Base-by-base conservation (phyloP, 305 asterid species). In the Plantago lanceolata region DNA sequence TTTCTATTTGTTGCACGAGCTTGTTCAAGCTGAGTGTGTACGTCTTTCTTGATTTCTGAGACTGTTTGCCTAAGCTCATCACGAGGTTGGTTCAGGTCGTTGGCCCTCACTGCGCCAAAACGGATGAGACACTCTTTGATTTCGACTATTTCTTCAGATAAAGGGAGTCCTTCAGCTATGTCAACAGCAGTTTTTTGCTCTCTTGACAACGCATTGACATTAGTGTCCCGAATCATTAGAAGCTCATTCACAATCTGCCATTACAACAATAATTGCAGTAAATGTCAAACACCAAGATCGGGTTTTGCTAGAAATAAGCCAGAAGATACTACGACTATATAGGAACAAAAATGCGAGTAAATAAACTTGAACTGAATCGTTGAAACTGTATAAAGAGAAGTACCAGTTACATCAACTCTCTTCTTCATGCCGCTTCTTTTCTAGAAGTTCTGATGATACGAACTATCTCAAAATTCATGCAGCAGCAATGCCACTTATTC, bases 171-270 rank as follows among this genome's bases (percentile, higher is more conserved):
- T 76, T 88, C 90, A 3, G 95, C 96, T 63, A 91, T 84, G 83
- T 88, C 95, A 9, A 91, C 83, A 28, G 98, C 90, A 19, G 96
- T 91, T 79, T 88, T 82, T 68, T 82, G 89, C 60, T 84, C 98
- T 76, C 98, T 70, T 43, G 81, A 83, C 62, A 85, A 70, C 35
- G 98, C 96, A 45, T 91, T 88, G 20, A 86, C 96, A 49, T 91
- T 86, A 52, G 83, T 86, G 80, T 86, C 91, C 13, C 85, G 95
- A 57, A 88, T 82, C 71, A 53, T 61, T 37, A 91, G 66, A 73
- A 91, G 73, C 79, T 81, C 94, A 26, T 71, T 74, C 63, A 88
- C 96, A 59, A 91, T 88, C 96, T 91, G 87, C 82, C 73, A 21
- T 12, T 12, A 19, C 33, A 17, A 37, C 48, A 40, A 45, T 52